phyloP scores from a whole-genome alignment of 164 flowering plant genomes.

The Magnolia sinica region DNA sequence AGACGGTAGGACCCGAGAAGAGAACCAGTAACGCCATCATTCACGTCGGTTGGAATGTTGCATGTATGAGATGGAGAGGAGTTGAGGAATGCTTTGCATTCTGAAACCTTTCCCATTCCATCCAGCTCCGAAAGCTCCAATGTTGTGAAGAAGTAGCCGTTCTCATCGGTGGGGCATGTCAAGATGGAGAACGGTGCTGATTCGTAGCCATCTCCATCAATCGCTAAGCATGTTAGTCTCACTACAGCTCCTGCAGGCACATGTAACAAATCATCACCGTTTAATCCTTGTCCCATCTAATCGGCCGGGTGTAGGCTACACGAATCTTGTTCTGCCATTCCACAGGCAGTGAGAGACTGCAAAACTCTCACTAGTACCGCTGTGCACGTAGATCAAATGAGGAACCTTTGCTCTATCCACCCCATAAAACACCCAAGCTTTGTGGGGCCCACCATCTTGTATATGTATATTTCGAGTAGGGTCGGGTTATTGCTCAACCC shows the following conservation, averaged over 20 bases:
- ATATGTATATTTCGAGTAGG: too few relatives aligned
- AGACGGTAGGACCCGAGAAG: slow-evolving; percentile 20
- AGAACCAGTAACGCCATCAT: slow-evolving; percentile 35
- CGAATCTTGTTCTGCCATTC: too few relatives aligned
- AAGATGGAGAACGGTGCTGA: slow-evolving; percentile 28
- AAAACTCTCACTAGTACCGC: too few relatives aligned
- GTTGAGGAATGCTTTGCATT: slow-evolving; percentile 48
- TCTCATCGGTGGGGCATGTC: slow-evolving; percentile 29
- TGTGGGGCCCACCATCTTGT: too few relatives aligned
- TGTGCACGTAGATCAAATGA: too few relatives aligned
- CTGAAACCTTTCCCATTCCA: slow-evolving; percentile 5
- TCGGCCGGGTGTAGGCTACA: too few relatives aligned
- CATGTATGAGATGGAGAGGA: slow-evolving; percentile 32
- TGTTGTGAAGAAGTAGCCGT: slow-evolving; percentile 38
- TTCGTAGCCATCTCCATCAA: slow-evolving; percentile 28
- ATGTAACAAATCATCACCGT: background rate
- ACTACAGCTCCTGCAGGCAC: slow-evolving; percentile 33
- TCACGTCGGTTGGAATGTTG: slow-evolving; percentile 25
- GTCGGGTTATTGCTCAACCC: too few relatives aligned
- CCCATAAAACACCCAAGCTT: too few relatives aligned
- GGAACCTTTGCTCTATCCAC: too few relatives aligned
- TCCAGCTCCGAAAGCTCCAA: slow-evolving; percentile 22
- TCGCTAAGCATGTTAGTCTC: slow-evolving; percentile 33
- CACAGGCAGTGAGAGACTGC: too few relatives aligned
- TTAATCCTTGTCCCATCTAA: background rate